Base-by-base conservation (phyloP, 1,139 yeast species). In the Taphrina sp. region DNA sequence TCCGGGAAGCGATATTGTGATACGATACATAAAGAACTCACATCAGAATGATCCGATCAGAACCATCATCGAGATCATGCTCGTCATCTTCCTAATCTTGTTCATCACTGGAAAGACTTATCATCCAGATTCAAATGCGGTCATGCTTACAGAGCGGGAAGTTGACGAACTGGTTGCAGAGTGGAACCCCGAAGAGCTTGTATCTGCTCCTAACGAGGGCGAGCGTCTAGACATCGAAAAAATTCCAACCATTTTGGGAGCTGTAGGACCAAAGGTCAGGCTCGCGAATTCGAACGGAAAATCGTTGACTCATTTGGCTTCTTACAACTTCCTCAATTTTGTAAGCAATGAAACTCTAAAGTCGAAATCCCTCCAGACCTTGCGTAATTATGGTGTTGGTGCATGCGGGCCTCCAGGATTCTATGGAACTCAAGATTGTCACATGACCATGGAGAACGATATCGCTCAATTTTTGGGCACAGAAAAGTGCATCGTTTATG, bases 401-500 rank as follows among this genome's bases (percentile, higher is more conserved):
- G 94, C 97, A 0, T 92, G 99, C 74, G 96, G 97, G 26, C 97
- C 99, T 2, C 95, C 97, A 39, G 95, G 95, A 59, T 92, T 92
- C 65, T 92, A 90, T 70, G 99, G 98, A 60, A 85, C 92, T 61
- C 96, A 89, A 70, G 96, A 89, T 67, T 89, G 83, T 34, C 98
- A 92, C 66, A 83, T 83, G 59, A 76, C 84, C 64, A 76, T 88
- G 61, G 95, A 90, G 69, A 82, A 82, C 64, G 84, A 82, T 62
- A 72, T 92, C 61, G 82, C 96, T 5, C 69, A 72, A 35, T 92
- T 82, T 65, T 78, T 90, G 62, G 89, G 85, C 23, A 77, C 87
- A 4, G 95, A 87, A 62, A 78, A 78, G 59, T 82, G 89, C 44
- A 87, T 92, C 59, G 74, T 92, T 53, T 92, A 92, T 67, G 95